Conservation (phyloP, 805 yeast genomes). For the Candida schatavii region DNA sequence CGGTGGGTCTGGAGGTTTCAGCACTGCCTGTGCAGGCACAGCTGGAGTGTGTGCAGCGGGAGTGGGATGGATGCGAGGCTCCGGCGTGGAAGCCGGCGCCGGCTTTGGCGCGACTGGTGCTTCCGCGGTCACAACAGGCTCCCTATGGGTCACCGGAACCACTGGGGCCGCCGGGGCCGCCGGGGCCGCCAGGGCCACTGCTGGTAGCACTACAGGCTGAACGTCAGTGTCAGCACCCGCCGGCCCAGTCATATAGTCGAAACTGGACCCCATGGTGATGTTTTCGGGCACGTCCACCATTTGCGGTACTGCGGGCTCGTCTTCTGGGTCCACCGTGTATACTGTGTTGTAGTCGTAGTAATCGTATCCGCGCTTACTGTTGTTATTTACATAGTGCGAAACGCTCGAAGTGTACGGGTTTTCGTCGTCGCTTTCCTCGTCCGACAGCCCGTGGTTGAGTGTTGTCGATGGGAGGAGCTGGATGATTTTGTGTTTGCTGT, state of each 20-base stretch:
- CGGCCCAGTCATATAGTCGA: conserved; percentile 29
- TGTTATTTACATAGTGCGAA: conserved; percentile 70
- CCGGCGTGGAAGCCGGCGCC: too few relatives aligned
- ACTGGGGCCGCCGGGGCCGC: too few relatives aligned
- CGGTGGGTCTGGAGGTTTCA: too few relatives aligned
- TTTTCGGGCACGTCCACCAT: conserved; percentile 49
- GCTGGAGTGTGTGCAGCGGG: too few relatives aligned
- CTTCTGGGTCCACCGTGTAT: conserved; percentile 49
- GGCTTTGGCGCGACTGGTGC: too few relatives aligned
- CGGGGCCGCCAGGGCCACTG: conserved; percentile 1
- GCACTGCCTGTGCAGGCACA: too few relatives aligned
- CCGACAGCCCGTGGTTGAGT: conserved; percentile 68
- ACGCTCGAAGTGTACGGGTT: conserved; percentile 50
- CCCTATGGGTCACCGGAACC: too few relatives aligned
- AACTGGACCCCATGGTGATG: conserved; percentile 37
- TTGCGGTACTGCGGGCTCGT: conserved; percentile 24
- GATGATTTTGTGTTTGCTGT: conserved; percentile 51
- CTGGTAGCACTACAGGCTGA: not conserved
- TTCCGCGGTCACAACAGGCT: too few relatives aligned
- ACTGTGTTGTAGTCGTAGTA: conserved; percentile 81
- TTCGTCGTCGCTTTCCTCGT: conserved; percentile 61
- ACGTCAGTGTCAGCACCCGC: too few relatives aligned
- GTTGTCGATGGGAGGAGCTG: conserved; percentile 84
- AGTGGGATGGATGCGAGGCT: too few relatives aligned
- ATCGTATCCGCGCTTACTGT: conserved; percentile 63